phyloP scores from a whole-genome alignment of 2,329 filamentous ascomycete genomes.

The Passalora sequoiae region DNA sequence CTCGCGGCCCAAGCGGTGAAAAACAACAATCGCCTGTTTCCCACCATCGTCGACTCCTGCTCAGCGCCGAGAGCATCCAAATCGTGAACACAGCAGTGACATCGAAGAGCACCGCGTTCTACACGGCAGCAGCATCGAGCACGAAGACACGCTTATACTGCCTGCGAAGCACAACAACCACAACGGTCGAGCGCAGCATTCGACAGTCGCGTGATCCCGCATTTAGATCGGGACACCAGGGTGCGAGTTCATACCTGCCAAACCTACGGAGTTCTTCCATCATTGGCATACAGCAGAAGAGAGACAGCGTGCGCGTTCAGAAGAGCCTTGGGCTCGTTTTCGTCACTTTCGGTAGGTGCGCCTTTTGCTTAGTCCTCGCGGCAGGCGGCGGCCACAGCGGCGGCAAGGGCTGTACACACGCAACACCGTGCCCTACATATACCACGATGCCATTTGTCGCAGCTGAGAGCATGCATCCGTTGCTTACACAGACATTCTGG shows the following conservation, averaged over 20 bases:
- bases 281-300: constrained; percentile 12
- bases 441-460: too few relatives aligned
- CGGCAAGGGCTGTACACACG: background rate
- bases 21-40: constrained; percentile 2
- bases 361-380: constrained; percentile 2
- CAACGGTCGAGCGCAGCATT: background rate
- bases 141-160: background rate
- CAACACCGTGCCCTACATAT: too few relatives aligned
- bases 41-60: background rate
- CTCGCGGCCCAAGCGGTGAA: constrained; percentile 9
- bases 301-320: constrained; percentile 12
- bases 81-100: too few relatives aligned
- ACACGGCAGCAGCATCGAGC: background rate
- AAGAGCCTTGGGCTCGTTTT: constrained; percentile 31
- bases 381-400: background rate
- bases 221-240: constrained; percentile 11
- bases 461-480: background rate
- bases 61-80: background rate
- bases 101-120: constrained; percentile 2
- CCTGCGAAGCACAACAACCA: constrained; percentile 4
- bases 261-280: constrained; percentile 5
- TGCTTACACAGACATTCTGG: constrained; percentile 5
- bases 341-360: constrained; percentile 27
- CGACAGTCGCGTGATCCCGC: constrained; percentile 16
- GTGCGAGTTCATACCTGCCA: constrained; percentile 10